phyloP scores from a whole-genome alignment of 1,139 yeast genomes.

The Arxiozyma telluris region DNA sequence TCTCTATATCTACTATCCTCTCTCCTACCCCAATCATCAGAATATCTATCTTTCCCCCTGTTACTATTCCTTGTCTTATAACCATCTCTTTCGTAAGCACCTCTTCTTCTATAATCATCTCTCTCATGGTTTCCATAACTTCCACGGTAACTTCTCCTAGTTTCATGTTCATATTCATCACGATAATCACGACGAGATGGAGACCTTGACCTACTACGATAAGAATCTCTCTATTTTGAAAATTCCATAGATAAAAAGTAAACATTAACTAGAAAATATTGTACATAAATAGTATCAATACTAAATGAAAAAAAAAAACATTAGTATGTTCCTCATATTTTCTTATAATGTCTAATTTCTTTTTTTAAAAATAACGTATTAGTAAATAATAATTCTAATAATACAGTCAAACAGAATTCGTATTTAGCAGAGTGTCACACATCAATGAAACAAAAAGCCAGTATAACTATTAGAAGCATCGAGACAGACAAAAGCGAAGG shows the following conservation, averaged over 20 bases:
- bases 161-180: conserved; percentile 18
- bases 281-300: not conserved
- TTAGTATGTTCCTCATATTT: not conserved
- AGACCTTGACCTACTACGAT: conserved; percentile 15
- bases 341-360: not conserved
- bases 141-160: conserved; percentile 13
- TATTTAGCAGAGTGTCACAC: not conserved
- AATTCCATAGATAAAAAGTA: not conserved
- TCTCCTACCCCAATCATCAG: not conserved
- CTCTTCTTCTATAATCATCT: not conserved
- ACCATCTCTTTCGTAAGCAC: not conserved
- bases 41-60: not conserved
- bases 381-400: not conserved
- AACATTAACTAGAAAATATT: not conserved
- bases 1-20: conserved; percentile 1
- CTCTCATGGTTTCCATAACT: conserved; percentile 18
- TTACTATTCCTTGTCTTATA: not conserved
- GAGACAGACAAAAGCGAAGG: not conserved
- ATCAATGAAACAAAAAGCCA: not conserved
- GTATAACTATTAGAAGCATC: not conserved
- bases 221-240: not conserved
- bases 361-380: not conserved
- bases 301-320: not conserved
- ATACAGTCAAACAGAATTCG: not conserved
- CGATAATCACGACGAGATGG: conserved; percentile 11